phyloP scores from a whole-genome alignment of 805 yeast species.

The Wickerhamiella occidentalis region DNA sequence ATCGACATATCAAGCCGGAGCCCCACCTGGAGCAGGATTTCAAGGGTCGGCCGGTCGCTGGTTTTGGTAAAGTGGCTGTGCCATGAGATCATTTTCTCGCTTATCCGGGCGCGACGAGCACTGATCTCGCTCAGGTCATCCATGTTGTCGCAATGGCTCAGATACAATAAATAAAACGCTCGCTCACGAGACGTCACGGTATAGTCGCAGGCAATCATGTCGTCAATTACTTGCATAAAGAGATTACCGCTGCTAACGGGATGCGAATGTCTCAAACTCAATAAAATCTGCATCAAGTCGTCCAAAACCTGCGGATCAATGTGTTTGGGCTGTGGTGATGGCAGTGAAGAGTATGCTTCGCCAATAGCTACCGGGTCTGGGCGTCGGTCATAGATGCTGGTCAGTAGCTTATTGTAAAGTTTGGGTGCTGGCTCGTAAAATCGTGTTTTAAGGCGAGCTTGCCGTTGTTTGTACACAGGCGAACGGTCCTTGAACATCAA shows the following conservation, averaged over 20 bases:
- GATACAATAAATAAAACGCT: neutral
- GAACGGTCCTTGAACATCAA: neutral
- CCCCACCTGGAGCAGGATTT: neutral
- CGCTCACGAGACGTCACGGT: constrained; percentile 6
- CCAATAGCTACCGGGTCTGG: neutral
- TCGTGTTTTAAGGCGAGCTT: neutral
- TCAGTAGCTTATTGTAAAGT: constrained; percentile 2
- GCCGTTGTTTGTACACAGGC: neutral
- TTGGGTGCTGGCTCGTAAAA: neutral
- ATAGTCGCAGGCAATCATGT: neutral
- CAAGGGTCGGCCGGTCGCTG: neutral
- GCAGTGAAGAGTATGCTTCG: neutral
- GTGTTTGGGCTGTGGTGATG: constrained; percentile 9
- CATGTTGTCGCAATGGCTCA: neutral
- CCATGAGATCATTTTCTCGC: constrained; percentile 1
- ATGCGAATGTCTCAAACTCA: neutral
- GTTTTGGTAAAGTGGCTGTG: neutral
- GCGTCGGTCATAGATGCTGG: neutral
- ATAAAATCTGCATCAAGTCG: neutral
- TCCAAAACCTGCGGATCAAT: constrained; percentile 10
- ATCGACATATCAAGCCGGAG: neutral
- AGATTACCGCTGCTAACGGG: neutral
- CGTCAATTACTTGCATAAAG: neutral
- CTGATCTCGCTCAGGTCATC: neutral
- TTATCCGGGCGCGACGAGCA: neutral